These are phyloP conservation scores for Chalciporus piperatus DNA, from an alignment of 768 basidiomycete genomes.

Conservation along the genomic window DNA sequence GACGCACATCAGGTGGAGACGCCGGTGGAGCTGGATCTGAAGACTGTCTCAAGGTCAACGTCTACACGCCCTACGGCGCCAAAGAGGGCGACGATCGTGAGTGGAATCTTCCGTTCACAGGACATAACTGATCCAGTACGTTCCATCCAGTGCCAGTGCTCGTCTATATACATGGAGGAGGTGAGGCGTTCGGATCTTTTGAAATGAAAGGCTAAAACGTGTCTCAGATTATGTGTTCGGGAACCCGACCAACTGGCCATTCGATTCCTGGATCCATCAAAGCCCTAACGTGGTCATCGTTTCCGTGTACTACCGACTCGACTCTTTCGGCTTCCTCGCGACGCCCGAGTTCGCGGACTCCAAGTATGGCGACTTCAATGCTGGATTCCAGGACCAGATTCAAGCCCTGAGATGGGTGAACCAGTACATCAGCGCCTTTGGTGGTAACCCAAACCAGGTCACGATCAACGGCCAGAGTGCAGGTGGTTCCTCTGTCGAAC, in stretches of 20 bases:
- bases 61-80: slow-evolving; percentile 53
- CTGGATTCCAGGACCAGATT: slow-evolving; percentile 54
- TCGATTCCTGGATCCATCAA: slow-evolving; percentile 63
- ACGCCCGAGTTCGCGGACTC: slow-evolving; percentile 43
- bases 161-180: slow-evolving; percentile 42
- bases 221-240: slow-evolving; percentile 51
- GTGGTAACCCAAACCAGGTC: slow-evolving; percentile 37
- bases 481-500: slow-evolving; percentile 52
- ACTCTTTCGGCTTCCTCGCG: slow-evolving; percentile 61
- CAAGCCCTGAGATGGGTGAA: slow-evolving; percentile 40
- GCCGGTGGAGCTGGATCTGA: slow-evolving; percentile 64
- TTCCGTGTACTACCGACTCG: slow-evolving; percentile 64
- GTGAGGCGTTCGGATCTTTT: slow-evolving; percentile 8
- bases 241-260: slow-evolving; percentile 65
- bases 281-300: slow-evolving; percentile 61
- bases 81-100: slow-evolving; percentile 46
- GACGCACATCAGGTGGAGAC: slow-evolving; percentile 41
- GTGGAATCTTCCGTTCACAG: slow-evolving; percentile 12
- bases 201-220: neutral
- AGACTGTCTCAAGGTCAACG: slow-evolving; percentile 66
- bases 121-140: neutral
- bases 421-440: slow-evolving; percentile 37
- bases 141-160: slow-evolving; percentile 34
- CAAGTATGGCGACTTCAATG: slow-evolving; percentile 47
- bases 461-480: slow-evolving; percentile 63